A percentile compares a stretch with the other conserved stretches of the same genome.
Evolutionary conservation across 176 grass and related monocot genomes (phyloP).

Genomic region (Bonia amplexicaulis): DNA sequence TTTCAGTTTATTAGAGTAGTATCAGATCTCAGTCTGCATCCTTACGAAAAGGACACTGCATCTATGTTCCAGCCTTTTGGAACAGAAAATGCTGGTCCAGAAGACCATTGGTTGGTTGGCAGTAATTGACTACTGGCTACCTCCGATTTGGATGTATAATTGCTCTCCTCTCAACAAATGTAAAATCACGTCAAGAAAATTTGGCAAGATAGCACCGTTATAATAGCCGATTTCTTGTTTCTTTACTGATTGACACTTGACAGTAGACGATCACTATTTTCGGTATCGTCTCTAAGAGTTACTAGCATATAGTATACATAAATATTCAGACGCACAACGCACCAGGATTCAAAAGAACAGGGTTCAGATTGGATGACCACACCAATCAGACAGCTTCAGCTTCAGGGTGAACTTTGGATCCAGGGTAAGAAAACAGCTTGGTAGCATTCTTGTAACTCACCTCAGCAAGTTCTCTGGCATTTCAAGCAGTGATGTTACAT

Average conservation of each 20-base stretch:
- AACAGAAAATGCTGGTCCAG: not conserved
- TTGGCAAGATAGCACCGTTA: not conserved
- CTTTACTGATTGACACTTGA: not conserved
- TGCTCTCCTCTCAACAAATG: not conserved
- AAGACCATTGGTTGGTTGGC: not conserved
- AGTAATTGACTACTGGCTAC: not conserved
- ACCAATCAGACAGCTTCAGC: slow-evolving; percentile 15
- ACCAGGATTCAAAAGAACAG: slow-evolving; percentile 19
- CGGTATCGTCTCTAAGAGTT: not conserved
- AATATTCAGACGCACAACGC: not conserved
- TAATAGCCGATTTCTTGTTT: not conserved
- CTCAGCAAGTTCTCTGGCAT: slow-evolving; percentile 70
- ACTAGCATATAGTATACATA: not conserved
- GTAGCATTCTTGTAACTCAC: slow-evolving; percentile 69
- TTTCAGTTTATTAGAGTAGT: not conserved
- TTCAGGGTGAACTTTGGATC: slow-evolving; percentile 61
- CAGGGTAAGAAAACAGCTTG: slow-evolving; percentile 77
- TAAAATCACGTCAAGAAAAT: not conserved
- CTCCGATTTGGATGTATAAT: not conserved
- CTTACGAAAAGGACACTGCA: not conserved
- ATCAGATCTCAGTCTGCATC: not conserved
- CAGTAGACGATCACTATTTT: not conserved
- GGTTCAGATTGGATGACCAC: not conserved
- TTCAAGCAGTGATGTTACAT: slow-evolving; percentile 68
- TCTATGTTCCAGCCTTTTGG: not conserved